These are phyloP conservation scores for Penicillium pulvis DNA, from an alignment of 495 filamentous ascomycete genomes.

Conservation along the genomic window DNA sequence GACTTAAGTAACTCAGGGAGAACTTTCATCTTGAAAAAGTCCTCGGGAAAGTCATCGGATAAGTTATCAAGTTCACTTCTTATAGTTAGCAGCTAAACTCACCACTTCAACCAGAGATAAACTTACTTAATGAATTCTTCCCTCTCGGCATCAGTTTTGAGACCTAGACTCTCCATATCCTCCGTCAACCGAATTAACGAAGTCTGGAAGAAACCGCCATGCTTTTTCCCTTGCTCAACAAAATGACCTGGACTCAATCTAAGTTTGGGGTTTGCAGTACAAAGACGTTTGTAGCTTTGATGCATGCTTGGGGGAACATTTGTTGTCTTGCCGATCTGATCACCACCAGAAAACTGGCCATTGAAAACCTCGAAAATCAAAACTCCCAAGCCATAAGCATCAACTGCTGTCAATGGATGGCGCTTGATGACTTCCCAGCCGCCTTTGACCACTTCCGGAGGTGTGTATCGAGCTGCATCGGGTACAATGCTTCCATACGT, in stretches of 20 bases:
- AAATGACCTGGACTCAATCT: conserved; percentile 83
- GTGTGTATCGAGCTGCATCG: conserved; percentile 75
- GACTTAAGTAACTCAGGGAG: conserved; percentile 95
- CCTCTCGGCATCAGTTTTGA: conserved; percentile 81
- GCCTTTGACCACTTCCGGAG: conserved; percentile 81
- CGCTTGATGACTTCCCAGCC: conserved; percentile 88
- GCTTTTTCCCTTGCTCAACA: conserved; percentile 82
- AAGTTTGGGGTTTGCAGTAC: conserved; percentile 85
- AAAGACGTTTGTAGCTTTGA: conserved; percentile 81
- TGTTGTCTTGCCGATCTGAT: conserved; percentile 82
- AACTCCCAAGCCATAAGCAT: conserved; percentile 83
- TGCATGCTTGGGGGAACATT: conserved; percentile 87
- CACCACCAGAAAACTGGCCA: conserved; percentile 66
- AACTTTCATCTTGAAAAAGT: conserved; percentile 96
- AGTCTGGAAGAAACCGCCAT: conserved; percentile 87
- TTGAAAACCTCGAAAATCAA: conserved; percentile 92
- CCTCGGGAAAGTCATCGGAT: conserved; percentile 92
- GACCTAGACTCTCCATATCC: conserved; percentile 85
- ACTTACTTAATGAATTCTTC: conserved; percentile 82
- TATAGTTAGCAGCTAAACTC: background rate
- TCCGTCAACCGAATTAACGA: conserved; percentile 88
- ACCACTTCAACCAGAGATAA: background rate
- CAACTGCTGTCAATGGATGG: conserved; percentile 77
- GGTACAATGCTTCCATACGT: conserved; percentile 85
- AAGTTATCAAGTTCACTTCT: conserved; percentile 79